These are phyloP conservation scores for Arxiozyma slooffiae DNA, from an alignment of 1,139 yeast species.

Conservation along the genomic window DNA sequence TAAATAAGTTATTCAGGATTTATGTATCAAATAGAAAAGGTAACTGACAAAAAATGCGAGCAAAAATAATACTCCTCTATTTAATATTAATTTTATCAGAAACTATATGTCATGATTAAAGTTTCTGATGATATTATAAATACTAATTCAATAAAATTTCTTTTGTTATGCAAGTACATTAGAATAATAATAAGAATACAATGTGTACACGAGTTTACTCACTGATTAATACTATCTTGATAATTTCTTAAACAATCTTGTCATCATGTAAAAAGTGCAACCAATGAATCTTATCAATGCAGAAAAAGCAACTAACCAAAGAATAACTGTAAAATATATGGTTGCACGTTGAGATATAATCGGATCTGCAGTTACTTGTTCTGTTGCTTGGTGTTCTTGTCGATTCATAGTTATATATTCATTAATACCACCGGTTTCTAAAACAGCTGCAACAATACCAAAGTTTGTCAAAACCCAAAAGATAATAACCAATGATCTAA, in stretches of 20 bases:
- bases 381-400: slow-evolving; percentile 18
- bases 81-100: no score
- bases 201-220: neutral
- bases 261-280: slow-evolving; percentile 47
- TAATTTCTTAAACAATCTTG: slow-evolving; percentile 30
- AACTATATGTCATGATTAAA: no score
- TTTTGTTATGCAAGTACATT: no score
- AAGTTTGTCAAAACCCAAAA: slow-evolving; percentile 74
- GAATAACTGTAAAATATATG: slow-evolving; percentile 58
- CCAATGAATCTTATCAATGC: slow-evolving; percentile 69
- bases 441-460: slow-evolving; percentile 57
- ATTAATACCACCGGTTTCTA: slow-evolving; percentile 51
- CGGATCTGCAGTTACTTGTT: slow-evolving; percentile 11
- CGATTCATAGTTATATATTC: slow-evolving; percentile 22
- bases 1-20: neutral
- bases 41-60: no score
- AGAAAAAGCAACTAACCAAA: slow-evolving; percentile 76
- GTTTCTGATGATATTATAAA: no score
- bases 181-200: no score
- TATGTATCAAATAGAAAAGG: neutral
- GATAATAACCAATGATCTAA: slow-evolving; percentile 71
- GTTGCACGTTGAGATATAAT: slow-evolving; percentile 34
- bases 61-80: no score
- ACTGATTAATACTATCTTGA: neutral
- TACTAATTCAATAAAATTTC: no score